phyloP scores from a whole-genome alignment of 257 asterid genomes.

The Nemophila menziesii region DNA sequence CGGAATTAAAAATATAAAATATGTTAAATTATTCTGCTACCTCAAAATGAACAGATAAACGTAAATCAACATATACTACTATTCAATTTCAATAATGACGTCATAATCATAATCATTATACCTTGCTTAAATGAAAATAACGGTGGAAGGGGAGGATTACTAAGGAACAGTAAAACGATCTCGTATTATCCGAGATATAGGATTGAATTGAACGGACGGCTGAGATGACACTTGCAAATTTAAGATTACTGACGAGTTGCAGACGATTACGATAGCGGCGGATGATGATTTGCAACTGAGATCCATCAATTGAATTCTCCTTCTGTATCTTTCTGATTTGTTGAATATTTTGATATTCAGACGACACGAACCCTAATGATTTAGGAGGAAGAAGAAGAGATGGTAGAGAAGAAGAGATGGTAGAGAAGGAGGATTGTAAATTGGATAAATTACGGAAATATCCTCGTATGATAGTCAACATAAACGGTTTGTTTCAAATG shows the following conservation, averaged over 20 bases:
- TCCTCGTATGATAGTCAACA: too few species aligned
- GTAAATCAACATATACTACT: not conserved
- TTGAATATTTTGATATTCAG: too few species aligned
- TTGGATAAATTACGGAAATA: too few species aligned
- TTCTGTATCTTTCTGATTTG: too few species aligned
- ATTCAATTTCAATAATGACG: too few species aligned
- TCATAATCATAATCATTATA: not conserved
- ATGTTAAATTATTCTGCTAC: not conserved
- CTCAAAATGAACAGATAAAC: not conserved
- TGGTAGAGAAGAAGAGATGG: too few species aligned
- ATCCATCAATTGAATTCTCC: slow-evolving; percentile 30
- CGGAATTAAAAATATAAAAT: not conserved
- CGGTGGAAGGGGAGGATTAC: slow-evolving; percentile 6
- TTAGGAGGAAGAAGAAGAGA: too few species aligned
- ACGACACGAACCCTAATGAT: too few species aligned
- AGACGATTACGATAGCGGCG: slow-evolving; percentile 9
- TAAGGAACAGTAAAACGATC: slow-evolving; percentile 33
- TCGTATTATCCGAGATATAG: slow-evolving; percentile 29
- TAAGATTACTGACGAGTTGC: not conserved
- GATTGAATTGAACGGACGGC: slow-evolving; percentile 21
- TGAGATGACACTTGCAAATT: slow-evolving; percentile 13
- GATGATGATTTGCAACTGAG: slow-evolving; percentile 17
- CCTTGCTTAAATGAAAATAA: not conserved
- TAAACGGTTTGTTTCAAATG: too few species aligned
- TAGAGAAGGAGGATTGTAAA: too few species aligned